Conservation (phyloP, 2,329 filamentous ascomycete genomes). For the Fusarium pseudocircinatum region DNA sequence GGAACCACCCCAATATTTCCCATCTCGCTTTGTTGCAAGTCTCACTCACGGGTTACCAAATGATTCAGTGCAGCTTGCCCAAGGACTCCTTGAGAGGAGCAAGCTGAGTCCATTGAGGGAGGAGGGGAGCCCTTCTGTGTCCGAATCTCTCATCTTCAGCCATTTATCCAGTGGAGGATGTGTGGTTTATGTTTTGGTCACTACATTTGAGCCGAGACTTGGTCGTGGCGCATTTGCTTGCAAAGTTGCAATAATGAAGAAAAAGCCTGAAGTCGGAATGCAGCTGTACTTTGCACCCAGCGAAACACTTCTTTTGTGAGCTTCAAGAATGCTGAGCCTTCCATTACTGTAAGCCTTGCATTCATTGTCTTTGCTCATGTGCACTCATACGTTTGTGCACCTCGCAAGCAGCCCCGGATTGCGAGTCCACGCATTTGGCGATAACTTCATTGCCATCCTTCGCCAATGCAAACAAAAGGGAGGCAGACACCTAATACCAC, state of each 20-base stretch:
- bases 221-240: too few species aligned
- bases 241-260: background rate
- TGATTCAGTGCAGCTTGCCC: background rate
- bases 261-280: background rate
- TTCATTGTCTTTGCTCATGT: accelerated
- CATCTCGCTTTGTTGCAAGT: accelerated
- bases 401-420: accelerated
- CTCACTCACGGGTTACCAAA: accelerated
- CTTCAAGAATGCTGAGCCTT: accelerated
- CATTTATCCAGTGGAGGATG: background rate
- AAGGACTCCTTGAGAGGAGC: accelerated
- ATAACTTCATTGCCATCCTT: background rate
- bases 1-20: accelerated
- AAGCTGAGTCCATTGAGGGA: too few species aligned
- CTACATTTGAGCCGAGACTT: background rate
- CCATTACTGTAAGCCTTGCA: accelerated
- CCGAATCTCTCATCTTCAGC: too few species aligned
- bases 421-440: background rate
- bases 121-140: background rate
- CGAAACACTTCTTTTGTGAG: accelerated
- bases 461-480: background rate
- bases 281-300: too few species aligned
- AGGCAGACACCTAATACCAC: background rate
- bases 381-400: background rate
- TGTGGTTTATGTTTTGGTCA: accelerated